phyloP scores from a whole-genome alignment of 768 basidiomycete species.

The Pluteus cervinus region DNA sequence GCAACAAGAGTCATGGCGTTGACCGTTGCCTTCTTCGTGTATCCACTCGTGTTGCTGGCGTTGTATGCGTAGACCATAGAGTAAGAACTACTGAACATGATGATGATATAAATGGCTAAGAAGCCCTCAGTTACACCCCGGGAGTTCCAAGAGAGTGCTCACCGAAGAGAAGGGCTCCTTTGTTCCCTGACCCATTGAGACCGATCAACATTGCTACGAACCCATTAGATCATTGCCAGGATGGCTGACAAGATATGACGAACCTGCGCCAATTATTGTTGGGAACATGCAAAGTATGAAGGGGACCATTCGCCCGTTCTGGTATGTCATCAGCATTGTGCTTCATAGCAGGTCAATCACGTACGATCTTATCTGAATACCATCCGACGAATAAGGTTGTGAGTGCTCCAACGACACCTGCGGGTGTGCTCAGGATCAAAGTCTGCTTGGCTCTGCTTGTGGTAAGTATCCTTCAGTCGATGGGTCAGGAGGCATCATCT shows the following conservation, averaged over 20 bases:
- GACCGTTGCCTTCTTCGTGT: slow-evolving; percentile 65
- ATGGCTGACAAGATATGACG: slow-evolving; percentile 6
- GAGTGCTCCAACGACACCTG: slow-evolving; percentile 40
- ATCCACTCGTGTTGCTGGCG: slow-evolving; percentile 56
- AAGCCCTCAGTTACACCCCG: slow-evolving; percentile 2
- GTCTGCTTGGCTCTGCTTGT: slow-evolving; percentile 47
- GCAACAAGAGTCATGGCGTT: slow-evolving; percentile 53
- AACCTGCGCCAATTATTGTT: slow-evolving; percentile 51
- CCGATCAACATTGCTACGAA: slow-evolving; percentile 45
- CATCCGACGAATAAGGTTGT: slow-evolving; percentile 51
- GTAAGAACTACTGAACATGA: slow-evolving; percentile 55
- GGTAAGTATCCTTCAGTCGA: background rate
- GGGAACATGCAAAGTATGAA: slow-evolving; percentile 53
- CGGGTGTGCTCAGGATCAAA: slow-evolving; percentile 52
- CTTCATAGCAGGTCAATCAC: background rate
- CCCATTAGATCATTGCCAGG: background rate
- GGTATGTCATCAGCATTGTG: background rate
- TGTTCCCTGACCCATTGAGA: slow-evolving; percentile 38
- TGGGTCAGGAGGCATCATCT: slow-evolving; percentile 11
- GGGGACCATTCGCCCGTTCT: slow-evolving; percentile 57
- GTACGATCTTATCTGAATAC: slow-evolving; percentile 60
- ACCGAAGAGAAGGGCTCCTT: slow-evolving; percentile 54
- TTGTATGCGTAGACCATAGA: slow-evolving; percentile 61
- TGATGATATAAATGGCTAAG: slow-evolving; percentile 41
- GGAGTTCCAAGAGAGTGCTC: background rate